These are phyloP conservation scores for Chytridiales sp. DNA, from an alignment of 371 early-diverging fungal genomes.

Conservation along the genomic window DNA sequence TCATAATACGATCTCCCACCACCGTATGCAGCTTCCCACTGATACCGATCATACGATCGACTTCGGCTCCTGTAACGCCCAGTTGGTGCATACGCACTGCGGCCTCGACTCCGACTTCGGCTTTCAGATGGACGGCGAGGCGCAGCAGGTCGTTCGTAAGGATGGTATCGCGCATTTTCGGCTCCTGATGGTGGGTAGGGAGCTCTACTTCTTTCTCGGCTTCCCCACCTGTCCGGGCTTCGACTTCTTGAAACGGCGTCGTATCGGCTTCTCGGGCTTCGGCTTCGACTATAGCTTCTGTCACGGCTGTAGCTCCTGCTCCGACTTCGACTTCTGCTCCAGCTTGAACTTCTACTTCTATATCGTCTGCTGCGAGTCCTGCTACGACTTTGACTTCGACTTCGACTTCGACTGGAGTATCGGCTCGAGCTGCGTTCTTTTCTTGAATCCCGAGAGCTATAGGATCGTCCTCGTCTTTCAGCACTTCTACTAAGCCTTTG, in stretches of 20 bases:
- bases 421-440: too few species aligned
- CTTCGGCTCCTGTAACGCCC: constrained; percentile 4
- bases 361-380: constrained; percentile 21
- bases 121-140: background rate
- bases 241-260: constrained; percentile 10
- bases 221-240: constrained; percentile 2
- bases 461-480: too few species aligned
- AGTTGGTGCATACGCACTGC: background rate
- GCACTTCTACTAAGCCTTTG: too few species aligned
- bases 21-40: too few species aligned
- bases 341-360: constrained; percentile 34
- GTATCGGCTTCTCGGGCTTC: constrained; percentile 42
- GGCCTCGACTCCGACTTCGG: background rate
- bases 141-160: too few species aligned
- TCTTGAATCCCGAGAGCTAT: too few species aligned
- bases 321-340: constrained; percentile 45
- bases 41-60: too few species aligned
- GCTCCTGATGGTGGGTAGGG: background rate
- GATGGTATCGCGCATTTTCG: background rate
- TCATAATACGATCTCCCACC: too few species aligned
- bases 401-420: constrained; percentile 15
- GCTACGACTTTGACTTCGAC: constrained; percentile 17
- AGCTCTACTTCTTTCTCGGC: background rate
- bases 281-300: constrained; percentile 46
- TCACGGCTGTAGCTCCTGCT: constrained; percentile 46